phyloP scores from a whole-genome alignment of 352 stramenopile species.

The Phytophthora cajani region DNA sequence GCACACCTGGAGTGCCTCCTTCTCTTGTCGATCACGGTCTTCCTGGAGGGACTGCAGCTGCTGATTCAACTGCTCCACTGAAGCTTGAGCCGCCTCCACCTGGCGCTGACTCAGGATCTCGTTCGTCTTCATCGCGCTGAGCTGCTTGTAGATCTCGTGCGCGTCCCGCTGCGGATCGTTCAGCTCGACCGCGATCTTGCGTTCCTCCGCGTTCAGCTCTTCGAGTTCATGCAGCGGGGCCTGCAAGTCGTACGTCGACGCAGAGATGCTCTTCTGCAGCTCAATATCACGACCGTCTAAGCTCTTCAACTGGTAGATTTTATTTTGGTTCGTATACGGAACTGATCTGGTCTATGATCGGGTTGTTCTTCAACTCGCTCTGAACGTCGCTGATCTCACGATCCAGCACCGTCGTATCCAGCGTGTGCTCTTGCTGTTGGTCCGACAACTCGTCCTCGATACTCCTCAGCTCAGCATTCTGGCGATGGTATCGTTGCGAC shows the following conservation, averaged over 20 bases:
- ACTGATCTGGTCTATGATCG: too few relatives aligned
- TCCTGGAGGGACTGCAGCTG: not conserved
- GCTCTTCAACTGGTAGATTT: slow-evolving; percentile 41
- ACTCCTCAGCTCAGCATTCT: slow-evolving; percentile 49
- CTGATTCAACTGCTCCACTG: not conserved
- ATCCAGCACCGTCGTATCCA: slow-evolving; percentile 74
- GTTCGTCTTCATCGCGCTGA: not conserved
- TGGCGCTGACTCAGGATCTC: not conserved
- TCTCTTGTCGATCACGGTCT: not conserved
- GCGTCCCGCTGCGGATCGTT: not conserved
- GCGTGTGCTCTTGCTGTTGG: slow-evolving; percentile 55
- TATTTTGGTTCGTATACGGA: too few relatives aligned
- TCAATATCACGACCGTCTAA: slow-evolving; percentile 40
- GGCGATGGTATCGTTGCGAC: slow-evolving; percentile 52
- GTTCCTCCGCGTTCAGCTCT: slow-evolving; percentile 34
- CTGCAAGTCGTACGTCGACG: slow-evolving; percentile 62
- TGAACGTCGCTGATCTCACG: slow-evolving; percentile 55
- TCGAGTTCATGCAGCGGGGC: slow-evolving; percentile 53
- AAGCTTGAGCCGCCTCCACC: not conserved
- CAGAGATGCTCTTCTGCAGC: slow-evolving; percentile 52
- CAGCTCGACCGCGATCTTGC: slow-evolving; percentile 1
- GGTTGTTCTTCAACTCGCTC: slow-evolving; percentile 43
- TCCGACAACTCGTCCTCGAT: slow-evolving; percentile 68
- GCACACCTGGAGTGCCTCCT: not conserved
- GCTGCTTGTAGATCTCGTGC: not conserved